A percentile compares a stretch with the other conserved stretches of the same genome.
phyloP scores from a whole-genome alignment of 352 stramenopile genomes.

The Globisporangium carolinianum region DNA sequence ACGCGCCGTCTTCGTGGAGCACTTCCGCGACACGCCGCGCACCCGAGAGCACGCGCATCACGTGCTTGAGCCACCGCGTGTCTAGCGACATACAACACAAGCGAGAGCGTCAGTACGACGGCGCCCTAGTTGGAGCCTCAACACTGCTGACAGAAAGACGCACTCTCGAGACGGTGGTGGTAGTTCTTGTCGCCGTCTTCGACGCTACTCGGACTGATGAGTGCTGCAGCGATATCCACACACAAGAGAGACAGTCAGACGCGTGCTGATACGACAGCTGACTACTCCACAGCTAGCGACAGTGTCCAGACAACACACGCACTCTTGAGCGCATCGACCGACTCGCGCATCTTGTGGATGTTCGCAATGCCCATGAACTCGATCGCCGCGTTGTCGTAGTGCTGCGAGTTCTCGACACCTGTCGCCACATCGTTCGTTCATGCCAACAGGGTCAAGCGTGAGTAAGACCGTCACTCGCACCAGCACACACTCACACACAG shows the following conservation, averaged over 20 bases:
- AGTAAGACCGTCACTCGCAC: background rate
- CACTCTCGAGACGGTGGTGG: constrained; percentile 83
- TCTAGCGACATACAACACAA: constrained; percentile 28
- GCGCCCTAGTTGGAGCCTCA: too few relatives aligned
- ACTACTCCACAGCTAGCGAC: background rate
- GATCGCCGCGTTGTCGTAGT: constrained; percentile 68
- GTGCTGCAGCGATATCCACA: constrained; percentile 25
- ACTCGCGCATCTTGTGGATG: constrained; percentile 98
- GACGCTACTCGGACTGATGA: constrained; percentile 73
- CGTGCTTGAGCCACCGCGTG: constrained; percentile 95
- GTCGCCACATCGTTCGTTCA: background rate
- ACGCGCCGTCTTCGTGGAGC: constrained; percentile 79
- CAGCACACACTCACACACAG: background rate
- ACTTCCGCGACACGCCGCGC: constrained; percentile 67
- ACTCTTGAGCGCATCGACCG: constrained; percentile 84
- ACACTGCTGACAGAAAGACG: background rate
- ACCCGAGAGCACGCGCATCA: constrained; percentile 85
- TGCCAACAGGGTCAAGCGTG: background rate
- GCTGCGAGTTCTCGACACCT: constrained; percentile 94
- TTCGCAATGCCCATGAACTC: constrained; percentile 98
- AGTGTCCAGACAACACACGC: constrained; percentile 9
- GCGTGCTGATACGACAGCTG: background rate
- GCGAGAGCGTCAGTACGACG: background rate
- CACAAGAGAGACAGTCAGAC: background rate
- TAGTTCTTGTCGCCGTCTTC: constrained; percentile 87